A percentile compares a stretch with the other conserved stretches of the same genome.
Evolutionary conservation across 2,329 filamentous ascomycete genomes (phyloP).

Genomic region (Bipolaris cookei): DNA sequence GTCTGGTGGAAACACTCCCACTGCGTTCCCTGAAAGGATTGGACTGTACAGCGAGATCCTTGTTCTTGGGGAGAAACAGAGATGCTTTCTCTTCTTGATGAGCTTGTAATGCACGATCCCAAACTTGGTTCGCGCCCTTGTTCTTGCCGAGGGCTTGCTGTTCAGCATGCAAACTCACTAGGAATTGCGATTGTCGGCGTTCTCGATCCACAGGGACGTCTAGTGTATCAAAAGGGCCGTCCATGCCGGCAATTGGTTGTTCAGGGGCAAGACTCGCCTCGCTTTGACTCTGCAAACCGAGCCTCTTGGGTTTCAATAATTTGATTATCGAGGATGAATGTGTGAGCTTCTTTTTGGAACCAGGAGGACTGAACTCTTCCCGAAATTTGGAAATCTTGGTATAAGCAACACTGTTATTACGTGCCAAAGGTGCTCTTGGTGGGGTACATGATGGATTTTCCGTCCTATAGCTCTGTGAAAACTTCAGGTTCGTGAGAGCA

Average conservation of each 20-base stretch:
- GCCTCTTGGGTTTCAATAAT: conserved; percentile 39
- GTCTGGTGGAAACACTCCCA: conserved; percentile 26
- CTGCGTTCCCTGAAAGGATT: conserved; percentile 45
- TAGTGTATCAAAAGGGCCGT: conserved; percentile 31
- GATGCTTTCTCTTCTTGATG: conserved; percentile 46
- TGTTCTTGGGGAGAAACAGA: conserved; percentile 44
- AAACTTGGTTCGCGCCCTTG: conserved; percentile 37
- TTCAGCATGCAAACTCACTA: conserved; percentile 40
- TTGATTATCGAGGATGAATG: conserved; percentile 39
- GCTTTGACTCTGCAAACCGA: conserved; percentile 42
- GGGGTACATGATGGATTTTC: conserved; percentile 8
- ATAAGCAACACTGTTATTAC: conserved; percentile 40
- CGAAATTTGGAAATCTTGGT: conserved; percentile 46
- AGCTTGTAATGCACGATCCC: conserved; percentile 47
- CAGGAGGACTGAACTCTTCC: conserved; percentile 46
- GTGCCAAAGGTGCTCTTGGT: conserved; percentile 12
- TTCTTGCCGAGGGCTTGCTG: conserved; percentile 32
- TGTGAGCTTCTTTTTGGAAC: conserved; percentile 33
- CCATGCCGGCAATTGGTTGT: conserved; percentile 13
- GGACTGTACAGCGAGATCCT: conserved; percentile 32
- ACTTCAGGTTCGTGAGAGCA: conserved; percentile 15
- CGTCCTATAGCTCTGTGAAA: not conserved
- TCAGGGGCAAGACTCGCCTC: conserved; percentile 32
- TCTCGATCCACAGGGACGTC: conserved; percentile 21
- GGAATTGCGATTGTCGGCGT: conserved; percentile 39